Evolutionary conservation across 345 rosid species (phyloP), one percentile per base, ranked within the genome.

Genomic region (Salix koriyanagi): DNA sequence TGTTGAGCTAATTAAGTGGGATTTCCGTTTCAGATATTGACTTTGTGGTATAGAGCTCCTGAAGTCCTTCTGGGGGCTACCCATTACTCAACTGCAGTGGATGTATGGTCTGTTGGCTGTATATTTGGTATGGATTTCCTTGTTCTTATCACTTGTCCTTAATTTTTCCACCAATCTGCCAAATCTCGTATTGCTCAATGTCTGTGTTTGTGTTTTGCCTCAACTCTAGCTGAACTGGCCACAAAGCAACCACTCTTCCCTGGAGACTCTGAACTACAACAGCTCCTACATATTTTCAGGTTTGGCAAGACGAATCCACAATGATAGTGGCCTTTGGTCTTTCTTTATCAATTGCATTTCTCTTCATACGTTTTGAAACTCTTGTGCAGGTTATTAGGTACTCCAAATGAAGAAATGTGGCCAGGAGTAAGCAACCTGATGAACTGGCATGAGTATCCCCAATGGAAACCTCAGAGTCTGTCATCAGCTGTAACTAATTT

Each of bases 361-460:
- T 73, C n/a, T 71, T 52, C 14, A 37, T 50, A 25, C 10, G 26
- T 60, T 74, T 44, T 41, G 41, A 26, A 4, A 13, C 75, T 50
- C 1, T 32, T 28, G 54, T 79, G 73, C 88, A 92, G 98, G 92
- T 82, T 93, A 79, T 75, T 96, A 18, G 98, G 99, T 44, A 93
- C 99, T 68, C 99, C 99, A 25, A 90, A 93, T 83, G 98, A 96
- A 77, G 37, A 85, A 73, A 74, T 92, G 77, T 96, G 99, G 99
- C 98, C 99, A 2, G 99, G 97, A 70, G 97, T 96, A 23, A 88
- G 94, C 85, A 81, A 81, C 50, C 87, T 96, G 76, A 78, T 88
- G 87, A 92, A 96, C 88, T 96, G 99, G 99, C 99, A 96, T 39
- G 99, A 91, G 82, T 96, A 96, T 82, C 98, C 99, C 4, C 94